Percentiles rank a stretch among this genome's conserved stretches.
Conservation (phyloP, 2,329 filamentous ascomycete species). For the Diaporthe citriasiana region DNA sequence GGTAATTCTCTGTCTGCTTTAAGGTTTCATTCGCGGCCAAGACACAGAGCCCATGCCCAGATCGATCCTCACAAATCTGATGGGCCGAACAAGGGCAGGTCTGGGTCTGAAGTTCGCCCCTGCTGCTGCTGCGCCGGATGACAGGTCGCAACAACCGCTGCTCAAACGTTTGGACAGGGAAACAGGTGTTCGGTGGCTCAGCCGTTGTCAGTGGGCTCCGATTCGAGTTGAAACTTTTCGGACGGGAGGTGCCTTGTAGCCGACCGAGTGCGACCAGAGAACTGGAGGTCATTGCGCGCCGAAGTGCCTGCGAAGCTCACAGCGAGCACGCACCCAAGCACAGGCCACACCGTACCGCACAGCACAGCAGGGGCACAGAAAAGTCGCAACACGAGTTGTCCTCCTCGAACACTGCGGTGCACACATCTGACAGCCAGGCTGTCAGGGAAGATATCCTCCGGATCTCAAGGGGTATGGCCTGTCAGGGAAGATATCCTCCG, state of each 20-base stretch:
- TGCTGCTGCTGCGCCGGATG: constrained; percentile 17
- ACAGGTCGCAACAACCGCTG: constrained; percentile 23
- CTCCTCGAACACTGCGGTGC: neutral
- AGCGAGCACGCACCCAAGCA: neutral
- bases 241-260: neutral
- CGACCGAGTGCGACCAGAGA: constrained; percentile 6
- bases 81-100: constrained; percentile 12
- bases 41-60: neutral
- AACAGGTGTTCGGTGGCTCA: constrained; percentile 17
- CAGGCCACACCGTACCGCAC: neutral
- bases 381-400: neutral
- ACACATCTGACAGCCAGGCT: neutral
- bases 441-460: neutral
- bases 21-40: constrained; percentile 28
- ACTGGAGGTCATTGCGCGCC: constrained; percentile 18
- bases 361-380: neutral
- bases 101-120: constrained; percentile 23
- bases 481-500: neutral
- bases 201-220: constrained; percentile 2
- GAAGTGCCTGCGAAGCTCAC: neutral
- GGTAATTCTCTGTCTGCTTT: constrained; percentile 27
- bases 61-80: constrained; percentile 22
- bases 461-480: constrained; percentile 28
- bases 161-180: constrained; percentile 15
- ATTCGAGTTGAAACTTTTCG: constrained; percentile 15